Conservation (phyloP, 1,139 yeast species). For the Kodamaea fungicola region DNA sequence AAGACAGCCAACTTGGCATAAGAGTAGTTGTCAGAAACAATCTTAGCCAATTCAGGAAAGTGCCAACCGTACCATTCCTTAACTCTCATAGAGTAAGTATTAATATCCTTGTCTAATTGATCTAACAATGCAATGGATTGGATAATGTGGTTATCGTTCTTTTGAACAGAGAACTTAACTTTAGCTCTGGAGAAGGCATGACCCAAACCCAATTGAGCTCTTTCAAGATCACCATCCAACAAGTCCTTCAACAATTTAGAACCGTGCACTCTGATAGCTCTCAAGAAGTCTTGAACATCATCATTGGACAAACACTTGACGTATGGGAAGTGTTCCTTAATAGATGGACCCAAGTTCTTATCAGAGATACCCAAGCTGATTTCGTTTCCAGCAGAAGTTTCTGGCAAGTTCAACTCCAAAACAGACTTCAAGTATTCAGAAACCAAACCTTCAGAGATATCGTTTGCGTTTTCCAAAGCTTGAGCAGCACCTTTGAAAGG, state of each 20-base stretch:
- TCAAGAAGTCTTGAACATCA: constrained; percentile 87
- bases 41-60: constrained; percentile 96
- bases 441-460: constrained; percentile 94
- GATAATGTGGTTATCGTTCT: constrained; percentile 97
- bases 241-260: constrained; percentile 85
- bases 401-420: constrained; percentile 88
- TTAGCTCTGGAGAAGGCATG: constrained; percentile 99
- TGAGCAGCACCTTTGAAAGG: constrained; percentile 99
- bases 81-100: constrained; percentile 97
- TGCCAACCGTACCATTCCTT: constrained; percentile 99
- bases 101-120: constrained; percentile 94
- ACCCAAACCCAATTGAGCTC: constrained; percentile 98
- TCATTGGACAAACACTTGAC: constrained; percentile 90
- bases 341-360: constrained; percentile 93
- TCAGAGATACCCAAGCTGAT: constrained; percentile 85
- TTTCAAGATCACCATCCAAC: constrained; percentile 92
- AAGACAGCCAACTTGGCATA: constrained; percentile 80
- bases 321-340: constrained; percentile 83
- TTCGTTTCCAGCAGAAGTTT: constrained; percentile 66
- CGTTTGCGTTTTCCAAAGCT: constrained; percentile 97
- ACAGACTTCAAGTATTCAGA: constrained; percentile 88
- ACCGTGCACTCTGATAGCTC: constrained; percentile 93
- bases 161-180: constrained; percentile 97
- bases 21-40: constrained; percentile 86
- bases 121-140: constrained; percentile 97